Base-by-base conservation (phyloP, 1,139 yeast genomes). In the Saccharomyces hybrid region DNA sequence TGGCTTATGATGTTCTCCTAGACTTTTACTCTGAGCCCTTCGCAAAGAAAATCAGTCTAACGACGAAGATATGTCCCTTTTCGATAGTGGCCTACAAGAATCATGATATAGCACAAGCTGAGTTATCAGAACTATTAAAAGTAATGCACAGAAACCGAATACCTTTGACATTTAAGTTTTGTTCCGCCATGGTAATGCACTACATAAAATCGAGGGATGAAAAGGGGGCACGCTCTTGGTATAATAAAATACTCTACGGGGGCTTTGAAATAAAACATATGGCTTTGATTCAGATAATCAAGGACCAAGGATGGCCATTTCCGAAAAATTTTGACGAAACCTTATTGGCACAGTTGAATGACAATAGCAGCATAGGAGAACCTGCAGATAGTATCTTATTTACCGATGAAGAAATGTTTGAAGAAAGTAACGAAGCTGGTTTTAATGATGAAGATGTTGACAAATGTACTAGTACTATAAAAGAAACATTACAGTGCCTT, bases 161-260 rank as follows among this genome's bases (percentile, higher is more conserved):
- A 4, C 62, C 68, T 2, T 38, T 67, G 46, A 62, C 64, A 23
- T 65, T 64, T 47, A 63, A 64, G 26, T 55, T 64, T 11, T 65
- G 69, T 42, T 51, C 59, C 2, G 56, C 63, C 3, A 64, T 68
- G 67, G 58, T 67, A 1, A 51, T 62, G 5, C 57, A 64, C 41
- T 54, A 58, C 47, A 26, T 60, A 3, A 48, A 55, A 34, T 50
- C 57, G 46, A 53, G 55, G 11, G 58, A 64, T 23, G 50, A 50
- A 9, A 57, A 56, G 1, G 62, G 59, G 14, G 70, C 71, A 2
- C 52, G 59, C n/a, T n/a, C 54, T 5, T 68, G 71, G 71, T 68
- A 66, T 48, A 31, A 57, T 29, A 65, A 59, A 48, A 60, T 67
- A 8, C 23, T 60, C 5, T 44, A 53, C 13, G 63, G 62, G 7